Percentiles rank a stretch among this genome's conserved stretches.
These are phyloP conservation scores for Akanthomyces dipterigenus DNA, from an alignment of 2,329 filamentous ascomycete genomes.

Conservation along the genomic window DNA sequence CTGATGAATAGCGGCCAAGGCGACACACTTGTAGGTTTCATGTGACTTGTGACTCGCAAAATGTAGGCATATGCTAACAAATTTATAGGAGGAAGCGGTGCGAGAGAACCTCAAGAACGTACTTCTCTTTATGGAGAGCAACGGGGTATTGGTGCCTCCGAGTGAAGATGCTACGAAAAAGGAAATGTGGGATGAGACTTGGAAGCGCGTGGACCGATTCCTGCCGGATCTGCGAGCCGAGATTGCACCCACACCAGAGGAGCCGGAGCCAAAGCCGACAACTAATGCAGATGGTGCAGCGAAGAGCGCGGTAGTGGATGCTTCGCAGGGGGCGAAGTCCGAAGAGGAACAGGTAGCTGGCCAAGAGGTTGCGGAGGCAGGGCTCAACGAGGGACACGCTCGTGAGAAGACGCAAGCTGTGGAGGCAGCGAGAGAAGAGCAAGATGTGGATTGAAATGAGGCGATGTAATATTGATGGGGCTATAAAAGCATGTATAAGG, in stretches of 20 bases:
- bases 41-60: background rate
- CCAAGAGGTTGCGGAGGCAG: background rate
- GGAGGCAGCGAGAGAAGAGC: background rate
- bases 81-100: conserved; percentile 79
- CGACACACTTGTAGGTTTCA: conserved; percentile 66
- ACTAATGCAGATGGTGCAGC: background rate
- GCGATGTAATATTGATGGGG: conserved; percentile 1
- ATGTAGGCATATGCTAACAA: conserved; percentile 13
- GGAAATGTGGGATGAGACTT: conserved; percentile 55
- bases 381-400: background rate
- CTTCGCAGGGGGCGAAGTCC: background rate
- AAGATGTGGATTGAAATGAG: conserved; percentile 6
- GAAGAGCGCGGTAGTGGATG: background rate
- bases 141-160: conserved; percentile 73
- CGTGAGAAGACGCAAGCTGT: background rate
- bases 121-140: conserved; percentile 87
- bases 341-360: background rate
- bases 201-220: conserved; percentile 60
- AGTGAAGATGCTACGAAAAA: conserved; percentile 47
- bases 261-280: conserved; percentile 5
- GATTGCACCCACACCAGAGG: conserved; percentile 1
- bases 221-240: conserved; percentile 46
- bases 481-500: background rate
- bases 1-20: conserved; percentile 94
- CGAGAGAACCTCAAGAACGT: conserved; percentile 96